phyloP scores from a whole-genome alignment of 1,139 yeast species.

The Hansenula sp. region DNA sequence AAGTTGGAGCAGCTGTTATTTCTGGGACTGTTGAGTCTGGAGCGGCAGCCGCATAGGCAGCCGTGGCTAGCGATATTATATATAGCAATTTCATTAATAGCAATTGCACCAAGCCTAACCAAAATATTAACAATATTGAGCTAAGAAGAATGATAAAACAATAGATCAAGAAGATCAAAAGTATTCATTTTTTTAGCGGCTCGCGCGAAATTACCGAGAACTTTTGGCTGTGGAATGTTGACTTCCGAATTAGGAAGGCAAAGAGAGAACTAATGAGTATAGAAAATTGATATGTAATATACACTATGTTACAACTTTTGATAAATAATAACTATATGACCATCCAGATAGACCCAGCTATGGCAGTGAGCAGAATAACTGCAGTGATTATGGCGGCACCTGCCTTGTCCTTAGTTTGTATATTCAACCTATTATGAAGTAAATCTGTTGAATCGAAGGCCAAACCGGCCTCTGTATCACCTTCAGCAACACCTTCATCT shows the following conservation, averaged over 20 bases:
- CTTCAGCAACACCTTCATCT: slow-evolving; percentile 37
- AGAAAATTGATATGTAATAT: not conserved
- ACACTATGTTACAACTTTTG: too few relatives aligned
- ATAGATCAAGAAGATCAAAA: not conserved
- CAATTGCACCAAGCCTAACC: too few relatives aligned
- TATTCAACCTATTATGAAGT: slow-evolving; percentile 34
- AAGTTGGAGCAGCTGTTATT: slow-evolving; percentile 8
- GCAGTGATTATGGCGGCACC: slow-evolving; percentile 80
- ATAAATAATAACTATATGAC: slow-evolving; percentile 33
- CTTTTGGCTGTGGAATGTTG: not conserved
- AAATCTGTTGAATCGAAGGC: slow-evolving; percentile 23
- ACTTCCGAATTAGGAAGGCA: slow-evolving; percentile 1
- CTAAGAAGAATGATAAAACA: not conserved
- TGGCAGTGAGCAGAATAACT: slow-evolving; percentile 46
- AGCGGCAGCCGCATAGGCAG: not conserved
- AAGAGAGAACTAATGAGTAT: not conserved
- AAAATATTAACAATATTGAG: too few relatives aligned
- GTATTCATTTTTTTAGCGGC: not conserved
- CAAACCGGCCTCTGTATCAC: slow-evolving; percentile 29
- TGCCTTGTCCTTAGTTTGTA: slow-evolving; percentile 58
- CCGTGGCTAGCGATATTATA: not conserved
- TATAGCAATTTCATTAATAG: not conserved
- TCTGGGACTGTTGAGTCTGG: not conserved
- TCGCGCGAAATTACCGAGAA: not conserved
- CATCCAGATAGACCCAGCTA: slow-evolving; percentile 66